Conservation (phyloP, 768 basidiomycete genomes). For the Wakefieldia striispora region DNA sequence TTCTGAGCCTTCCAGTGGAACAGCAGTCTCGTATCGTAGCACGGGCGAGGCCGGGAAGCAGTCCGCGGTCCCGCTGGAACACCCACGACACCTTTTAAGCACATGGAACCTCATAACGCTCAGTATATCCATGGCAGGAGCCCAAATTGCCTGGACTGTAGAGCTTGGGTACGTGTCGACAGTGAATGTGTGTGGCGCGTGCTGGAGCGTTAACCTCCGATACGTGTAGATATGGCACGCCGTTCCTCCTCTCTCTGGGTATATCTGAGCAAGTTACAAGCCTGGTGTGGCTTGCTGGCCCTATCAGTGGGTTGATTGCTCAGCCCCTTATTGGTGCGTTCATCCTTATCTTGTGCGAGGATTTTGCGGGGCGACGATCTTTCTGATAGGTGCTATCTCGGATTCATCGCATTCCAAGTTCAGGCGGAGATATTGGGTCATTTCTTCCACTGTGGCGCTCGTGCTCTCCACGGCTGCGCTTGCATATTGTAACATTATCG, state of each 20-base stretch:
- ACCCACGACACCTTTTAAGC: conserved; percentile 26
- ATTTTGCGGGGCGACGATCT: conserved; percentile 3
- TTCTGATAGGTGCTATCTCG: conserved; percentile 78
- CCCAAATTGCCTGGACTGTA: conserved; percentile 94
- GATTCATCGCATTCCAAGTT: conserved; percentile 91
- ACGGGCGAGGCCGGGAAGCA: conserved; percentile 32
- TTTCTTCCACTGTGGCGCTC: conserved; percentile 81
- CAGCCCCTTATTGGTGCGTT: conserved; percentile 93
- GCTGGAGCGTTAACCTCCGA: background rate
- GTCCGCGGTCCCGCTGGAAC: conserved; percentile 18
- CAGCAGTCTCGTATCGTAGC: conserved; percentile 29
- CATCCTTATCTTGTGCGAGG: background rate
- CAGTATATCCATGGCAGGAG: conserved; percentile 91
- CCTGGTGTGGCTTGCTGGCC: conserved; percentile 93
- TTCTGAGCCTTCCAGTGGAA: conserved; percentile 19
- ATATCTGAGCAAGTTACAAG: conserved; percentile 89
- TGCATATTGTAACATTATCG: conserved; percentile 78
- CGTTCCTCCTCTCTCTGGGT: conserved; percentile 79
- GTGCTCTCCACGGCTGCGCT: conserved; percentile 74
- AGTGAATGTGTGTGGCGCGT: background rate
- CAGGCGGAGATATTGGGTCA: conserved; percentile 89
- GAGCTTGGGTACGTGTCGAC: conserved; percentile 73
- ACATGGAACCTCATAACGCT: conserved; percentile 79
- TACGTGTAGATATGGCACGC: conserved; percentile 82
- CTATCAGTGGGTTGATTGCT: conserved; percentile 91